Base-by-base conservation (phyloP, 371 early-diverging fungal genomes). In the Apophysomyces variabilis region DNA sequence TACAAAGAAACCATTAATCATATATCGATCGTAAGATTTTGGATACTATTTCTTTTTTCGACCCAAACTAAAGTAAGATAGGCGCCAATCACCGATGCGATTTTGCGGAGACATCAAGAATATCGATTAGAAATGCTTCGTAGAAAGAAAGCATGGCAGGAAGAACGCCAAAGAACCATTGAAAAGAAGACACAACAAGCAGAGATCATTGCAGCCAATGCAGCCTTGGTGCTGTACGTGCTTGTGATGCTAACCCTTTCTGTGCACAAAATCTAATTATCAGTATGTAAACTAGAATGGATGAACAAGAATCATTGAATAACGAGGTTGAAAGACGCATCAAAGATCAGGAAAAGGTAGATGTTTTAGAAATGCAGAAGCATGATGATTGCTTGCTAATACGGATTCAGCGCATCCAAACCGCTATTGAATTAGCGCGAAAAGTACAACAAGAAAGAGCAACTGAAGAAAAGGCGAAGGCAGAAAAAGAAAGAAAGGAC, bases 401-500 rank as follows among this genome's bases (percentile, higher is more conserved):
- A 57, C 13, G 26, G 7, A 5, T 12, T 7, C 26, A 43, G 43
- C 41, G 43, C 16, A 59, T 41, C 7, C 39, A 66, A 58, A 14
- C 66, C 0, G 65, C 59, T 0, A 47, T 68, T 38, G 75, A 56
- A 4, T 58, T 62, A 38, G 62, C 61, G 32, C 65, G 56, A 32
- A 64, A 67, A 38, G 57, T 65, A 14, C 62, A 64, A 38, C 70
- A 67, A 26, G 50, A 75, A 18, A 65, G 54, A 45, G 44, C 45
- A 39, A 58, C 32, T 44, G 32, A 59, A 50, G 21, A 50, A 57
- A 65, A 68, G 46, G 74, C 74, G 41, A 64, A 72, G 58, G 69
- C 66, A 47, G 71, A 65, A 43, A 68, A 70, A 13, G 64, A 67
- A 46, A 63, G 71, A 44, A 70, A 72, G 60, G 67, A 61, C 57